Percentiles rank a stretch among this genome's conserved stretches.
Evolutionary conservation across 495 filamentous ascomycete genomes (phyloP).

Genomic region (Darksidea phi): DNA sequence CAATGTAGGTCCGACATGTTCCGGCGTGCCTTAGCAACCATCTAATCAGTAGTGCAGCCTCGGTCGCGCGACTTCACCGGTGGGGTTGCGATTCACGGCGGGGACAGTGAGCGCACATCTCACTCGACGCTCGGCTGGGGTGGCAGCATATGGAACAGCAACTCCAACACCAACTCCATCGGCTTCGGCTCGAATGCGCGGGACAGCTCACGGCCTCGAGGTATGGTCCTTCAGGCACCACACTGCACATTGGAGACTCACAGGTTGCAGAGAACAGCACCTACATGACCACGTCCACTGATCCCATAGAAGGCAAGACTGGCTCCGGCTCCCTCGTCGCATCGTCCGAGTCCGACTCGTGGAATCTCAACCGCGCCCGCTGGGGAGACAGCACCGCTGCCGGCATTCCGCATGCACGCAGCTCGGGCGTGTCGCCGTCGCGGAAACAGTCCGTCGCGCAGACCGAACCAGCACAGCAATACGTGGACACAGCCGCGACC

Average conservation of each 20-base stretch:
- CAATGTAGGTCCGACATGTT: conserved; percentile 21
- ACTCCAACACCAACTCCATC: conserved; percentile 50
- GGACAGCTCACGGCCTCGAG: conserved; percentile 48
- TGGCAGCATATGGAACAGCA: conserved; percentile 62
- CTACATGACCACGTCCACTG: conserved; percentile 28
- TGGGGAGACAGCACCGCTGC: conserved; percentile 58
- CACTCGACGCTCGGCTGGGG: conserved; percentile 51
- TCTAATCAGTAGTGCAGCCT: conserved; percentile 25
- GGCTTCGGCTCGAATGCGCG: conserved; percentile 45
- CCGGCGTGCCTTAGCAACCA: background rate
- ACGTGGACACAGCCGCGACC: conserved; percentile 20
- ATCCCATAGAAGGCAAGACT: conserved; percentile 54
- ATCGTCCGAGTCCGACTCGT: conserved; percentile 63
- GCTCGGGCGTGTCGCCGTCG: conserved; percentile 53
- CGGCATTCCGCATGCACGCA: conserved; percentile 47
- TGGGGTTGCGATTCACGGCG: conserved; percentile 17
- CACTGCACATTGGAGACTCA: background rate
- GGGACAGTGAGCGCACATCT: conserved; percentile 28
- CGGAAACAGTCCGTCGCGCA: conserved; percentile 50
- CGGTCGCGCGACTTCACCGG: conserved; percentile 27
- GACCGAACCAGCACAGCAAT: conserved; percentile 28
- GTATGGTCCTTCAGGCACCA: conserved; percentile 36
- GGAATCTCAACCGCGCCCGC: conserved; percentile 51
- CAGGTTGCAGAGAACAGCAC: conserved; percentile 27
- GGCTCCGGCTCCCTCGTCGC: conserved; percentile 66